Conservation (phyloP, 2,329 filamentous ascomycete genomes). For the Venturia aucupariae region DNA sequence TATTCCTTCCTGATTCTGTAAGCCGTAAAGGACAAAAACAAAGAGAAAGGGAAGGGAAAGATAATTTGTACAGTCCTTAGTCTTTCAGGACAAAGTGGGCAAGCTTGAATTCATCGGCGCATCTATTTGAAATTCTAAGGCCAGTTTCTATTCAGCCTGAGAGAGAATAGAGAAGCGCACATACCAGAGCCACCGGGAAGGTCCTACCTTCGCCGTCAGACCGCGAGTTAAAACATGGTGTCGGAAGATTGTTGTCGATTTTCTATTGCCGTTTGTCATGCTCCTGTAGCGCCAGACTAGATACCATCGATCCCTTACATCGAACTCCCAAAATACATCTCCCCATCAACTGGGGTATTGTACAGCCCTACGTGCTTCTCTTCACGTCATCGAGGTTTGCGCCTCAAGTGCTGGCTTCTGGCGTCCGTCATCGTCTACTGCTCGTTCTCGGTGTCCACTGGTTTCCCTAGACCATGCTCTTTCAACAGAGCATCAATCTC, state of each 20-base stretch:
- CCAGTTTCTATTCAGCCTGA: no score
- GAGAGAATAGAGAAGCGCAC: no score
- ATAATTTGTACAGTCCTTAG: no score
- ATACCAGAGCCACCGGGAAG: no score
- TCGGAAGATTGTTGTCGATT: neutral
- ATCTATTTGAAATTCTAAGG: no score
- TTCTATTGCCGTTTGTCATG: slow-evolving; percentile 1
- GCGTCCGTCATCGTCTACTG: neutral
- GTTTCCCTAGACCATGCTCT: slow-evolving; percentile 91
- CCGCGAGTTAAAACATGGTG: no score
- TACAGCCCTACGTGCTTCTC: neutral
- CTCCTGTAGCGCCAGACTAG: slow-evolving; percentile 8
- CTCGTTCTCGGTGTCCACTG: slow-evolving; percentile 54
- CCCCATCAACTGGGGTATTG: neutral
- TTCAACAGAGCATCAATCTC: slow-evolving; percentile 91
- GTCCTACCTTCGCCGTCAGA: no score
- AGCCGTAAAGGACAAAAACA: no score
- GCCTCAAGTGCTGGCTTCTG: neutral
- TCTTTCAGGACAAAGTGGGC: no score
- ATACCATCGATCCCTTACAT: neutral
- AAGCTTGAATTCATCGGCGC: no score
- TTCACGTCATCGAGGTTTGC: neutral
- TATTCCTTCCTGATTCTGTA: no score
- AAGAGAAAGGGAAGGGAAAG: no score
- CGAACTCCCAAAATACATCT: neutral